Base-by-base conservation (phyloP, 352 stramenopile genomes). In the Phytophthora megakarya region DNA sequence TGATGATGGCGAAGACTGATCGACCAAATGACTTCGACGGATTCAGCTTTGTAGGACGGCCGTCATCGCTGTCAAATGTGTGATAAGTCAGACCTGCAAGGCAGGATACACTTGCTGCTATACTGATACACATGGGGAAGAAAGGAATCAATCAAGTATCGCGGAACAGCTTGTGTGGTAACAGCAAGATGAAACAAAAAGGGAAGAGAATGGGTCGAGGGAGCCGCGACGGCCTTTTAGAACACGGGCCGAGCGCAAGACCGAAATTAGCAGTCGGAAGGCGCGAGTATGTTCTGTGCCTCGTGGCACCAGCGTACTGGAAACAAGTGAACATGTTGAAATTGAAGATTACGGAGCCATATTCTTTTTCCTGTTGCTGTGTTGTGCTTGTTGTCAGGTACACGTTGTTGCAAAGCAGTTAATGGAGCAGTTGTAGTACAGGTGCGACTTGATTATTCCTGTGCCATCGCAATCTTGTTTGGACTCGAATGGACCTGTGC, bases 11-110 rank as follows among this genome's bases (percentile, higher is more conserved):
- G 43, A 84, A 70, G 37, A 84, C 58, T 48, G 73, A 54, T 45
- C 78, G 54, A 48, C 76, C 78, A 63, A 96, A 95, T 49, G 86
- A 96, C 59, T 96, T 96, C 33, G 88, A 96, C 46, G 88, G 88
- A 28, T 96, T 96, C 57, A 95, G 86, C 76, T 96, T 96, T 65
- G 88, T 95, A n/a, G 87, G 88, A 11, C 85, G 87, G 48, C 86
- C 86, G 40, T 95, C 86, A 35, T 81, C 75, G n/a, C 60, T 88
- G 16, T 92, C 81, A 46, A 81, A 79, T 65, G 66, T 72, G 54
- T 76, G 58, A 75, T 70, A 65, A 54, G 45, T 66, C 39, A 48
- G 23, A 60, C 40, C 56, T 43, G 43, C 25, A 37, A 57, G 51
- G 33, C 51, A 61, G 23, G 50, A 60, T 66, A 68, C 18, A 21